Evolutionary conservation across 768 basidiomycete genomes (phyloP).

Genomic region (Favolaschia claudopus): DNA sequence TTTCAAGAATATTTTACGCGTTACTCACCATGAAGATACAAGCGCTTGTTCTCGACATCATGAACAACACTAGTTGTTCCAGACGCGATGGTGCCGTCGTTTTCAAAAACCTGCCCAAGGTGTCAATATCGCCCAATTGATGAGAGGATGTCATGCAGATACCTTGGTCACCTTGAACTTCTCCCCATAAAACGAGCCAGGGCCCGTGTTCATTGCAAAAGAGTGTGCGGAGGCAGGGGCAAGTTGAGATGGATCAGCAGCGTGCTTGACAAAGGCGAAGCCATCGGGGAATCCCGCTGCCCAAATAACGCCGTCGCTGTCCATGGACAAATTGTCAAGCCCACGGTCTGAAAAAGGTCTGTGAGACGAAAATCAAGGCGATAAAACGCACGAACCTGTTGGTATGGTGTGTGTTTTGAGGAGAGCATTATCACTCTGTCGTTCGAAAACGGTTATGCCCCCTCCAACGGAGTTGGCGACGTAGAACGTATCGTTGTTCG

Average conservation of each 20-base stretch:
- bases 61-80: constrained; percentile 65
- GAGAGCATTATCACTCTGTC: constrained; percentile 65
- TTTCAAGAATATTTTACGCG: not conserved
- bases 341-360: constrained; percentile 47
- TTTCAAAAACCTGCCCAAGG: constrained; percentile 66
- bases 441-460: constrained; percentile 60
- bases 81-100: constrained; percentile 64
- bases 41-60: constrained; percentile 53
- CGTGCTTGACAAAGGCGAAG: constrained; percentile 46
- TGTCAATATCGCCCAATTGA: constrained; percentile 9
- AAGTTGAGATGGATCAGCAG: constrained; percentile 47
- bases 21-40: constrained; percentile 67
- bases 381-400: constrained; percentile 49
- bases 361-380: constrained; percentile 4
- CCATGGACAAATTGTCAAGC: constrained; percentile 70
- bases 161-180: constrained; percentile 70
- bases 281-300: constrained; percentile 61
- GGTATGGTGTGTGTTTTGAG: constrained; percentile 59
- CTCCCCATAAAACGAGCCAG: constrained; percentile 61
- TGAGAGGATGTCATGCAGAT: not conserved
- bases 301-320: constrained; percentile 67
- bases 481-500: constrained; percentile 68
- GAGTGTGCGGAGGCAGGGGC: constrained; percentile 60
- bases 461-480: constrained; percentile 57
- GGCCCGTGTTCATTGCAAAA: constrained; percentile 60